Evolutionary conservation across 495 filamentous ascomycete species (phyloP).

Genomic region (Penicillium subrubescens): DNA sequence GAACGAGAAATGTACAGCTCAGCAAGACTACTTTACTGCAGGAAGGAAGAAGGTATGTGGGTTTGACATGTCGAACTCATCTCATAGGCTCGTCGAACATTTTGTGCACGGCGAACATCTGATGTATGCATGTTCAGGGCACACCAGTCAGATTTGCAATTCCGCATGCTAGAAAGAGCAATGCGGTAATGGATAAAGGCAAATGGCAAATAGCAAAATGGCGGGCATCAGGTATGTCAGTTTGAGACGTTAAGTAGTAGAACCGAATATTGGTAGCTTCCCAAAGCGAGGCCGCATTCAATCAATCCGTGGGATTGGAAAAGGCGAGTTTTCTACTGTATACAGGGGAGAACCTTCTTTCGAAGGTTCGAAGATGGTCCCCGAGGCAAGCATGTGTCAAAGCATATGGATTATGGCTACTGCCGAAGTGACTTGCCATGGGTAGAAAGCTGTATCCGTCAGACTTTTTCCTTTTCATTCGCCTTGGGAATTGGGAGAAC

Average conservation of each 20-base stretch:
- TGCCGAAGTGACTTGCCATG: conserved; percentile 9
- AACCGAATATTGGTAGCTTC: not conserved
- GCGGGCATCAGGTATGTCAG: not conserved
- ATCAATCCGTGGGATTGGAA: not conserved
- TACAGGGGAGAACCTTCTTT: not conserved
- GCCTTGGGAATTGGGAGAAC: conserved; percentile 13
- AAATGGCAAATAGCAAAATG: not conserved
- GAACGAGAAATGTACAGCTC: not conserved
- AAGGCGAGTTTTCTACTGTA: not conserved
- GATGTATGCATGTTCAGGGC: conserved; percentile 3
- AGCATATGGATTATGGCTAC: conserved; percentile 7
- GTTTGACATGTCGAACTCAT: conserved; percentile 1
- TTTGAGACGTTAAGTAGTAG: not conserved
- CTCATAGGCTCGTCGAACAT: conserved; percentile 3
- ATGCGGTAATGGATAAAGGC: not conserved
- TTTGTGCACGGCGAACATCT: conserved; percentile 3
- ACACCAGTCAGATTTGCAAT: conserved; percentile 6
- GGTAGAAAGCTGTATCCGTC: not conserved
- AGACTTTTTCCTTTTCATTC: not conserved
- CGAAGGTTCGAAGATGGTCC: not conserved
- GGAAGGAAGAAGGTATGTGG: not conserved
- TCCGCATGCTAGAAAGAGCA: not conserved
- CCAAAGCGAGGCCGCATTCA: not conserved
- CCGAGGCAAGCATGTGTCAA: conserved; percentile 7
- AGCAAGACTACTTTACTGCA: not conserved